Evolutionary conservation across 345 rosid genomes (phyloP), one percentile per base, ranked within the genome.

Genomic region (Microcos paniculata): DNA sequence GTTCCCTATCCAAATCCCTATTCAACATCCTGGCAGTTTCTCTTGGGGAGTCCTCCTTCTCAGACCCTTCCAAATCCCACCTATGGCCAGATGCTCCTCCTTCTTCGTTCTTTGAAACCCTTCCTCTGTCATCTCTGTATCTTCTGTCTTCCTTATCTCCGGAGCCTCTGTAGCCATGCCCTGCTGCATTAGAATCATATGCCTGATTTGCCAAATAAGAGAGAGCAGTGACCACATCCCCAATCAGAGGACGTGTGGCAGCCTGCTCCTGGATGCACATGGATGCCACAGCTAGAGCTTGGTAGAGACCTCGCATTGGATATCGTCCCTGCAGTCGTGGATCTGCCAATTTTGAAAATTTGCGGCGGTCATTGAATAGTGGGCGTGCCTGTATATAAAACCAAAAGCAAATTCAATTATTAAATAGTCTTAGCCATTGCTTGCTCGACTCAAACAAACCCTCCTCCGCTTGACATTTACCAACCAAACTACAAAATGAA

Each of bases 241-340:
- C 94, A 8, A 91, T 93, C n/a, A 91, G 90, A 57, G 99, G 99
- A 53, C 98, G 97, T 31, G 93, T 85, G 8, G 97, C 96, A n/a
- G 98, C 98, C 84, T 95, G 90, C 68, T 93, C 98, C 82, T 95
- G 99, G 55, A 91, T 91, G 85, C 99, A 95, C 98, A 95, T 91
- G 24, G 99, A 95, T 64, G 98, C 98, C 78, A 95, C 97, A 0
- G 98, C 98, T 75, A 93, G 87, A 19, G 98, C 99, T 85, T 93
- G 99, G 83, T 91, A 93, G 28, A 95, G 89, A 52, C 97, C 97
- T 5, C 97, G 92, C 73, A 88, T 89, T 1, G 99, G 99, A 82
- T 82, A 96, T 48, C 90, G 88, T 19, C 96, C 96, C 77, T 87
- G 91, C 38, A 96, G 84, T 51, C 26, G 83, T 7, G 97, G 99